Evolutionary conservation across 495 filamentous ascomycete species (phyloP), one percentile per base, ranked within the genome.

Genomic region (Wilcoxina mikolae): DNA sequence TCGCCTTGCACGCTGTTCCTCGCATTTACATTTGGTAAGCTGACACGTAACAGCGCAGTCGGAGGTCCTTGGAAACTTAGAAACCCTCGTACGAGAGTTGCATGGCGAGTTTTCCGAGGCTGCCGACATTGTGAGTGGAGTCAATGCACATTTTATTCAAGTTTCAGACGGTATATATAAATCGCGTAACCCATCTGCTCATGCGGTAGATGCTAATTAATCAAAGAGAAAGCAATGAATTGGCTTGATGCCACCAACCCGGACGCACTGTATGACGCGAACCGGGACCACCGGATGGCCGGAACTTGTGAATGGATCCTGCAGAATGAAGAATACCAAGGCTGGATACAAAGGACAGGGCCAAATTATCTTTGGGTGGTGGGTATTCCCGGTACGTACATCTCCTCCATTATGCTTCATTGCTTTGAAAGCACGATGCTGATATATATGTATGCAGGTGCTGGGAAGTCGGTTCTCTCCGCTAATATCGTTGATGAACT

Each of bases 281-380:
- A 54, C 27, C 4, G 3, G 51, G 15, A 23, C 4, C 9, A 27
- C n/a, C 22, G 28, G 27, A 5, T 23, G 15, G 38, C 9, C 42
- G 51, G 51, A 12, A 54, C 51, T 54, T 54, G 51, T 44, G 38
- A 44, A 26, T 54, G 51, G 51, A 44, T 54, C 28, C 44, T 44
- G 20, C 7, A 54, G 23, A 42, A 42, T 35, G 24, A 54, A 28
- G n/a, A 9, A 3, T 54, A 42, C 24, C 18, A 43, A 5, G 20
- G 4, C 25, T 54, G 31, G 31, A 44, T 42, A 5, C 4, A 54
- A 4, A 17, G 23, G 4, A 44, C 3, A 4, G 33, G 38, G 27
- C 9, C 25, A 3, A 18, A 15, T 10, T 15, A 44, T n/a, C 38
- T 54, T 24, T 54, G 49, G 49, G 22, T 52, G 17, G 26, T 7